Percentiles rank a stretch among this genome's conserved stretches.
Conservation (phyloP, 163 green algal species). For the Prototheca wickerhamii region DNA sequence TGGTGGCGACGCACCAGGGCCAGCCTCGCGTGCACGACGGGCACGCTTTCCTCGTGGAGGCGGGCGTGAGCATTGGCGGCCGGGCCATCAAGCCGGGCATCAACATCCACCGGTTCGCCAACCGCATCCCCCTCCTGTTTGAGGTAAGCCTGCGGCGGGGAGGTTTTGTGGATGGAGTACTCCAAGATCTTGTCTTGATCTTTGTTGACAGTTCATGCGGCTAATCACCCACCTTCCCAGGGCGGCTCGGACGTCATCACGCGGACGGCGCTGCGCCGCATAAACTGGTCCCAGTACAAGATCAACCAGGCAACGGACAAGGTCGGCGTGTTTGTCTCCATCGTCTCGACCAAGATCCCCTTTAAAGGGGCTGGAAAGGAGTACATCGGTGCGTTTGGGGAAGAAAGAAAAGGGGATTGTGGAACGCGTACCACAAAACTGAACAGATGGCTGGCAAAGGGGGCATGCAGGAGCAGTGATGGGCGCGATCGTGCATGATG, state of each 20-base stretch:
- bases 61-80: slow-evolving; percentile 79
- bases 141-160: slow-evolving; percentile 47
- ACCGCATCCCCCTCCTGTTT: slow-evolving; percentile 96
- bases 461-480: not conserved
- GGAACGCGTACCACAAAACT: not conserved
- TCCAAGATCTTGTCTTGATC: too few species aligned
- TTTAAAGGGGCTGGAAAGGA: slow-evolving; percentile 98
- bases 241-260: slow-evolving; percentile 79
- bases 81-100: slow-evolving; percentile 73
- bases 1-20: slow-evolving; percentile 80
- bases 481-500: not conserved
- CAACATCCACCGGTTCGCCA: slow-evolving; percentile 93
- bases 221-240: slow-evolving; percentile 7
- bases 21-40: slow-evolving; percentile 83
- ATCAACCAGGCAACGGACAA: slow-evolving; percentile 87
- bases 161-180: not conserved
- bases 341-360: slow-evolving; percentile 95
- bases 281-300: slow-evolving; percentile 95
- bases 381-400: slow-evolving; percentile 71
- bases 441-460: not conserved
- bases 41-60: slow-evolving; percentile 93
- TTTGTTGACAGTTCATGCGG: too few species aligned
- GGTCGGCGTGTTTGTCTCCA: slow-evolving; percentile 92
- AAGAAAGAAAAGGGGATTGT: too few species aligned
- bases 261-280: slow-evolving; percentile 75